Base-by-base conservation (phyloP, 768 basidiomycete genomes). In the Boletus pseudo-olivaceus region DNA sequence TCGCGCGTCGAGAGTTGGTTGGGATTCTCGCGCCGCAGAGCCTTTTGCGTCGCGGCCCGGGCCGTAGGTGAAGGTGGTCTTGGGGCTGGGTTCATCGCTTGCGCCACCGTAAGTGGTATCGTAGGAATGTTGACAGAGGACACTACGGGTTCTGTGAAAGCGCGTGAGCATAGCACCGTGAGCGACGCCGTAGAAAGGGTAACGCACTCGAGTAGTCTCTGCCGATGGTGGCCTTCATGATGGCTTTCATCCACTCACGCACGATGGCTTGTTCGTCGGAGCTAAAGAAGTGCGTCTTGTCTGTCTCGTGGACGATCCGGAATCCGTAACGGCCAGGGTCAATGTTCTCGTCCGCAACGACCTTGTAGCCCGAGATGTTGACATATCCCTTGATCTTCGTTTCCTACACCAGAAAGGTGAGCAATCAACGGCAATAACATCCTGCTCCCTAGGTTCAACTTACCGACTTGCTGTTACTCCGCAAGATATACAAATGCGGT, bases 171-270 rank as follows among this genome's bases (percentile, higher is more conserved):
- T 23, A 15, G 29, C 26, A 5, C 19, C 39, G 41, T 45, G 30
- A 48, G 26, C 10, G 7, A 26, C 10, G 32, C 27, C 11, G 7
- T 26, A 12, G 6, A n/a, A 2, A 30, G 6, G n/a, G 51, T 8
- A 37, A 77, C 87, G 37, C 63, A 95, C 93, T 88, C 9, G 87
- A 81, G 67, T 95, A 98, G 68, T 98, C 97, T 52, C 97, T 78
- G 9, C 83, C 87, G 61, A 99, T 99, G 12, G 96, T 98, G 3
- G 96, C 93, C 69, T 98, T 99, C 93, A 98, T 98, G 61, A 99
- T 83, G 8, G 95, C 93, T 75, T 98, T 99, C 97, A 98, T 98
- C 96, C 97, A 98, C 60, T 93, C 93, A n/a, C 97, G 84, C 45
- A 97, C 80, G 35, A 83, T 73, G 1, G 74, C 64, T 71, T 93